Base-by-base conservation (phyloP, 441 rosid genomes). In the Erodium trifolium region DNA sequence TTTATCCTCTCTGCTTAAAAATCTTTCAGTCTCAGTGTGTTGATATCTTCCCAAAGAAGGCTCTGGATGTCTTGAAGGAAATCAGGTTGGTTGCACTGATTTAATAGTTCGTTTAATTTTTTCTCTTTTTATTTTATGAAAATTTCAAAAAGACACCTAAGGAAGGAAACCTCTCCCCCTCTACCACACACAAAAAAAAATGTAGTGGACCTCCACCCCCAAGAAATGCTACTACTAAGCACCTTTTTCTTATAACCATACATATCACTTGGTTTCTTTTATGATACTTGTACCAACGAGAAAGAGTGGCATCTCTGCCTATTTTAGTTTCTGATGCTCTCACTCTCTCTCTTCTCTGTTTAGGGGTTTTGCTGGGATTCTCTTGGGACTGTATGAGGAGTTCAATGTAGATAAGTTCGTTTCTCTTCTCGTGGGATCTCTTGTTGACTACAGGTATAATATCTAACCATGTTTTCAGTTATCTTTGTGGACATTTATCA, bases 321-420 rank as follows among this genome's bases (percentile, higher is more conserved):
- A 12, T 47, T 51, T 67, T 68, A 66, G 65, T 67, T 29, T 47
- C n/a, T 29, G 59, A 18, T 64, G 63, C 9, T 41, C 71, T 72
- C 65, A 72, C 34, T 31, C 34, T 31, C 34, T 31, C 34, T 27
- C 31, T 27, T 2, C 2, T 31, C 45, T 41, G 27, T 73, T 63
- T 69, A 95, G 99, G 85, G 89, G 85, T 78, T 73, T 89, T 65
- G 77, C 85, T 53, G 87, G 77, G 67, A 76, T 89, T 76, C 92
- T 95, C 73, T 70, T 76, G 73, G 90, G 79, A 69, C 76, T 95
- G 67, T 88, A 95, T 17, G 76, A 82, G 77, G 96, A 86, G 79
- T 95, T 89, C 78, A 87, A 87, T 70, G 83, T 88, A 31, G 92
- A 91, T 76, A 89, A 76, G 69, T 95, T 95, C 82, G 78, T 92